Evolutionary conservation across 1,284 basidiomycete genomes (phyloP), one percentile per base, ranked within the genome.

Genomic region (Tylopilus sp.): DNA sequence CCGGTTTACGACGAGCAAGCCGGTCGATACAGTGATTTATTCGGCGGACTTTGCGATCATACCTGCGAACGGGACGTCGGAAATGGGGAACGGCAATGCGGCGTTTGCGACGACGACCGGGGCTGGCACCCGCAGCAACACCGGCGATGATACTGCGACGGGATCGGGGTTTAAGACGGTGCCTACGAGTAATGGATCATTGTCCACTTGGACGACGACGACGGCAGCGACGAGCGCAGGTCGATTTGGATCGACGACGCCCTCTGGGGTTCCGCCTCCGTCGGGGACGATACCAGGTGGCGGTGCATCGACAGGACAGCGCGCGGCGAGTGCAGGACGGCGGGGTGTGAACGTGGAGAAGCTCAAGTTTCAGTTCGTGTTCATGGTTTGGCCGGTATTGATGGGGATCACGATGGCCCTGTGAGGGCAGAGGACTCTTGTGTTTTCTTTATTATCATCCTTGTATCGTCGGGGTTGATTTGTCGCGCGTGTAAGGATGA

Each of bases 321-420:
- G 46, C 21, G 42, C 41, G 19, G 55, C 59, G 37, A 59, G 54
- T 34, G 57, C 65, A 38, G 52, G 56, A 46, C 52, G 59, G 41
- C 54, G 61, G 11, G 44, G 52, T 13, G 49, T 73, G 36, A 71
- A 75, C 49, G 58, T 72, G 42, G 74, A 76, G 50, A 70, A 69
- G 57, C 59, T 76, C 56, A 76, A 74, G 61, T 80, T 80, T 57
- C 64, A 71, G 19, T 55, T 80, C 40, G 71, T 78, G 48, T 81
- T 78, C 52, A 70, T 82, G 53, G 66, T 77, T 33, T 82, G 78
- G 79, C 79, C 80, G 6, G 74, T 76, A 10, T 61, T 81, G 53
- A 70, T 81, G 52, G 80, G 79, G 28, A 50, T 62, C 12, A 42
- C 57, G 49, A 62, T 62, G 60, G 60, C 63, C 2, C 39, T 64